A percentile compares a stretch with the other conserved stretches of the same genome.
phyloP scores from a whole-genome alignment of 148 eudicot species.

The Amaranthus hypochondriacus region DNA sequence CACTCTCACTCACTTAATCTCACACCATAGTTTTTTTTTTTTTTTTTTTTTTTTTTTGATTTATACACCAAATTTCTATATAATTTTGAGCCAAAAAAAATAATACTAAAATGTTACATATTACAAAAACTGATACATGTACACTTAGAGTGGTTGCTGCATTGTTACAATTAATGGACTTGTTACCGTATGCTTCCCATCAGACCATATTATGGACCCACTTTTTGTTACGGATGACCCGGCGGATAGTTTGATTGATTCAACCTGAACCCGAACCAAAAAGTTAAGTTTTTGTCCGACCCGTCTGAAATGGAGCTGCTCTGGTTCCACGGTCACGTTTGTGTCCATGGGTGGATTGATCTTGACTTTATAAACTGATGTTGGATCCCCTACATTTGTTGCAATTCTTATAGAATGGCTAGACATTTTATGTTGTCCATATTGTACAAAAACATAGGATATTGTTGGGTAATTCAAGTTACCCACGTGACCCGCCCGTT shows the following conservation, averaged over 20 bases:
- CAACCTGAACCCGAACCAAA: conserved; percentile 58
- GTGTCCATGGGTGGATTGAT: conserved; percentile 53
- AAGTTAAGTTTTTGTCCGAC: conserved; percentile 71
- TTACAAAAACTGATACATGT: conserved; percentile 11
- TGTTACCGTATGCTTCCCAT: conserved; percentile 68
- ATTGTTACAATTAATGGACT: conserved; percentile 80
- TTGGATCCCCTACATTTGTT: conserved; percentile 72
- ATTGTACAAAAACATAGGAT: conserved; percentile 66
- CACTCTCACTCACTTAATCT: neutral
- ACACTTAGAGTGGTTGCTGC: conserved; percentile 63
- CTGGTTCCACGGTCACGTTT: conserved; percentile 64
- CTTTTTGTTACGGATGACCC: conserved; percentile 55
- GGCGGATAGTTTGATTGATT: conserved; percentile 42
- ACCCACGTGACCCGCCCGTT: conserved; percentile 68
- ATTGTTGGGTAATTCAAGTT: conserved; percentile 84
- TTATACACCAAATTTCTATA: conserved; percentile 3
- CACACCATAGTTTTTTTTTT: too few relatives aligned
- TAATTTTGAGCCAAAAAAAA: conserved; percentile 9
- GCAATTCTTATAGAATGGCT: conserved; percentile 71
- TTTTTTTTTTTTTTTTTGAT: neutral
- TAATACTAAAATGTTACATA: neutral
- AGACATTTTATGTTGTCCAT: conserved; percentile 62
- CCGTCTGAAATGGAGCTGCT: conserved; percentile 52
- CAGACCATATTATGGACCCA: conserved; percentile 82
- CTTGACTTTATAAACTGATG: conserved; percentile 50